These are phyloP conservation scores for Trametopsis cervina DNA, from an alignment of 768 basidiomycete genomes.

Conservation along the genomic window DNA sequence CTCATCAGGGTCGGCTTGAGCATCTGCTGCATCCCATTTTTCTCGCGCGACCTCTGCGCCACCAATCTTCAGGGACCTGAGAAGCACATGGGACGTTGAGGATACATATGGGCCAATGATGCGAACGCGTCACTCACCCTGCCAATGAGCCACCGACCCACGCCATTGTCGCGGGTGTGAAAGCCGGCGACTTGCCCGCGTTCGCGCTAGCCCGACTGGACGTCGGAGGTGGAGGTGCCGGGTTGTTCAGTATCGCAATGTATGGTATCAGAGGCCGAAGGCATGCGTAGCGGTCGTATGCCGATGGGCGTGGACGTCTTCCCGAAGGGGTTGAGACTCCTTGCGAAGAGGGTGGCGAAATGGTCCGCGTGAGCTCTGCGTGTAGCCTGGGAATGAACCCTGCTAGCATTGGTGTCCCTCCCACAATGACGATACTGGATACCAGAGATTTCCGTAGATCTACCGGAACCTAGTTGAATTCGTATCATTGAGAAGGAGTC, in stretches of 20 bases:
- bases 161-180: constrained; percentile 69
- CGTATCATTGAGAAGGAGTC: not conserved
- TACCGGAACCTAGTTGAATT: constrained; percentile 61
- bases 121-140: constrained; percentile 47
- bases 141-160: constrained; percentile 96
- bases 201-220: constrained; percentile 49
- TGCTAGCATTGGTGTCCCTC: constrained; percentile 88
- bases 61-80: constrained; percentile 78
- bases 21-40: constrained; percentile 73
- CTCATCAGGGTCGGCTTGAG: constrained; percentile 32
- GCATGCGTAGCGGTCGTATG: constrained; percentile 68
- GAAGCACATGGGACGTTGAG: constrained; percentile 1
- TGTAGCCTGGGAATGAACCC: constrained; percentile 91
- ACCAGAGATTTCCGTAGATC: constrained; percentile 84
- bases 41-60: constrained; percentile 79
- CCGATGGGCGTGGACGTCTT: constrained; percentile 35
- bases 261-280: constrained; percentile 66
- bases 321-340: constrained; percentile 28
- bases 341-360: constrained; percentile 36
- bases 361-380: constrained; percentile 59
- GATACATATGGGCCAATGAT: not conserved
- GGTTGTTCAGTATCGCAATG: constrained; percentile 84
- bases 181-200: constrained; percentile 84
- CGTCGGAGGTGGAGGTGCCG: constrained; percentile 43
- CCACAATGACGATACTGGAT: constrained; percentile 78